Evolutionary conservation across 1,284 basidiomycete species (phyloP).

Genomic region (Lentinus polychrous): DNA sequence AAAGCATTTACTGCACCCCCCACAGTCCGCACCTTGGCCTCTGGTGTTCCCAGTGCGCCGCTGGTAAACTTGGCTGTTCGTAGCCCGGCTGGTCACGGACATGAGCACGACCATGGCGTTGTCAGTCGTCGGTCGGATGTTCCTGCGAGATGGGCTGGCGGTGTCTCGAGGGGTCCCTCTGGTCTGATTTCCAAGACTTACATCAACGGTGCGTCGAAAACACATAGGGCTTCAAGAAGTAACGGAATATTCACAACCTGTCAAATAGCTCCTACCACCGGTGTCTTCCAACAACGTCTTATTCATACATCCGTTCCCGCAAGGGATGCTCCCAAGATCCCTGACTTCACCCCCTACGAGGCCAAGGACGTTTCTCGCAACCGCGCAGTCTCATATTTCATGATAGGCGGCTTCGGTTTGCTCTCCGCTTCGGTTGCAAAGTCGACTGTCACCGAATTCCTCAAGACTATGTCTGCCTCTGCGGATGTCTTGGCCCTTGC

Average conservation of each 20-base stretch:
- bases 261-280: conserved; percentile 40
- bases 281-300: conserved; percentile 60
- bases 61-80: conserved; percentile 65
- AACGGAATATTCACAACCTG: background rate
- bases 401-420: conserved; percentile 94
- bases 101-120: conserved; percentile 50
- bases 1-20: conserved; percentile 80
- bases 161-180: conserved; percentile 38
- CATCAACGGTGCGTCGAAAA: conserved; percentile 54
- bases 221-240: background rate
- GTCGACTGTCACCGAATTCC: conserved; percentile 90
- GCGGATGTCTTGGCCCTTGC: conserved; percentile 97
- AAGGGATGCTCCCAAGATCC: conserved; percentile 71
- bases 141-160: conserved; percentile 61
- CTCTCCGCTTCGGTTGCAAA: conserved; percentile 93
- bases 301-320: conserved; percentile 64
- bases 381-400: conserved; percentile 92
- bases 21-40: conserved; percentile 71
- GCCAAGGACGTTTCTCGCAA: conserved; percentile 64
- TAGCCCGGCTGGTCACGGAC: conserved; percentile 50
- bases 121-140: conserved; percentile 56
- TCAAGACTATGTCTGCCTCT: conserved; percentile 94
- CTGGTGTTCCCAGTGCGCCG: conserved; percentile 65
- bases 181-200: conserved; percentile 64
- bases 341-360: conserved; percentile 85